Evolutionary conservation across 106 monocot genomes (phyloP), one percentile per base, ranked within the genome.

Genomic region (Allium sativum): DNA sequence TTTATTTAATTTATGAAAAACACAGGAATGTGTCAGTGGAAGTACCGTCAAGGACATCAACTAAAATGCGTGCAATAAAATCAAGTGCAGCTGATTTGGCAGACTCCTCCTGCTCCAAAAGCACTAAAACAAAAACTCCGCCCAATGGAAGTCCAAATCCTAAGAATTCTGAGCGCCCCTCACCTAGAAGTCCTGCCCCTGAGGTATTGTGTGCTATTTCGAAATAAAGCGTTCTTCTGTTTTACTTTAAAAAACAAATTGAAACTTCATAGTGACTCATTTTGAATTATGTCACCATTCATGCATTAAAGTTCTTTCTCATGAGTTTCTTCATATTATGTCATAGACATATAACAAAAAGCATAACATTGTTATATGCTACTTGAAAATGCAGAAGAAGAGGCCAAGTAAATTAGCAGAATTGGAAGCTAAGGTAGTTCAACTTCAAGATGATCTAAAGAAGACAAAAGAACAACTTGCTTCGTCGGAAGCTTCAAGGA

Each of bases 381-480:
- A 50, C 48, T 50, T 11, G 48, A 11, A 52, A 46, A n/a, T 62
- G 1, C 71, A 98, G 87, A 82, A 75, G 63, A 98, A 74, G 62
- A 68, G 76, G 20, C 45, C 61, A 8, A 70, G 65, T 53, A 88
- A 64, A 46, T 41, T 79, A 17, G 22, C 61, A 20, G 88, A 82
- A 22, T 58, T 99, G 43, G 98, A 99, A 58, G 45, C 50, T 52
- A 81, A 90, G 65, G 45, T 90, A n/a, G 14, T 61, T 4, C 83
- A 79, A n/a, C 79, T 84, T 43, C 86, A 84, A 64, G 85, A 85
- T 55, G 85, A 88, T 10, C 74, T 99, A 18, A 88, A 92, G 72
- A 85, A 88, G 62, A 63, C 80, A 13, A 92, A 82, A 68, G 92
- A 99, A 42, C 79, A 82, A 57, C 72, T 92, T 6, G 67, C 47